Conservation (phyloP, 306 rosid genomes). For the Cucurbita ficifolia region DNA sequence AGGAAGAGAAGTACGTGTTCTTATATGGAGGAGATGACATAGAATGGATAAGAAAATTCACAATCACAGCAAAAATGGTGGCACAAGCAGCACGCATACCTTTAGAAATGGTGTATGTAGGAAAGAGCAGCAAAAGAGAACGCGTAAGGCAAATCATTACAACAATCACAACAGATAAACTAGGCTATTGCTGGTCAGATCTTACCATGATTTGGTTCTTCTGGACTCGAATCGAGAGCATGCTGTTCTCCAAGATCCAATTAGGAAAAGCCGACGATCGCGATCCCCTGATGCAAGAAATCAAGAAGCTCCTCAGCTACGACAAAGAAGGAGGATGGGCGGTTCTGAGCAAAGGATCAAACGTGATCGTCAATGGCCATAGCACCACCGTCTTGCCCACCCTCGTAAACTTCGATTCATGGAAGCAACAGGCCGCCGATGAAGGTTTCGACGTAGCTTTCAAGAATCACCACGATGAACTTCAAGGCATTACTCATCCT, state of each 20-base stretch:
- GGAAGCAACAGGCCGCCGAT: conserved; percentile 20
- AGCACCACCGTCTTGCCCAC: conserved; percentile 17
- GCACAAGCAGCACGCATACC: conserved; percentile 21
- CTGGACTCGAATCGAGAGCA: conserved; percentile 54
- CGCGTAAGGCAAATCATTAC: conserved; percentile 22
- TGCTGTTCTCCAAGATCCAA: conserved; percentile 49
- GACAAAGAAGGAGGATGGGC: conserved; percentile 42
- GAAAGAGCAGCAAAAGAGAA: conserved; percentile 38
- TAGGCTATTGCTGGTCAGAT: conserved; percentile 32
- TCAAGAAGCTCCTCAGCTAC: conserved; percentile 37
- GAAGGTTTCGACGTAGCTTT: conserved; percentile 30
- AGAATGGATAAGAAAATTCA: conserved; percentile 35
- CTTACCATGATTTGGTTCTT: conserved; percentile 49
- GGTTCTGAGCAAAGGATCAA: conserved; percentile 29
- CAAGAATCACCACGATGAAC: conserved; percentile 14
- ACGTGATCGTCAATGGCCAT: conserved; percentile 30
- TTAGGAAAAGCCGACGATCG: conserved; percentile 19
- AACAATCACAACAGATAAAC: conserved; percentile 22
- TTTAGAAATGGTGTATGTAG: conserved; percentile 40
- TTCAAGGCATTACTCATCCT: conserved; percentile 13
- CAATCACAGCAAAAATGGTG: conserved; percentile 27
- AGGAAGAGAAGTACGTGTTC: conserved; percentile 33
- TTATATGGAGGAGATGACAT: conserved; percentile 43
- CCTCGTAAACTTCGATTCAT: conserved; percentile 25
- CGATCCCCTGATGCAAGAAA: conserved; percentile 31